These are phyloP conservation scores for Microcos paniculata DNA, from an alignment of 345 rosid species.

Conservation along the genomic window DNA sequence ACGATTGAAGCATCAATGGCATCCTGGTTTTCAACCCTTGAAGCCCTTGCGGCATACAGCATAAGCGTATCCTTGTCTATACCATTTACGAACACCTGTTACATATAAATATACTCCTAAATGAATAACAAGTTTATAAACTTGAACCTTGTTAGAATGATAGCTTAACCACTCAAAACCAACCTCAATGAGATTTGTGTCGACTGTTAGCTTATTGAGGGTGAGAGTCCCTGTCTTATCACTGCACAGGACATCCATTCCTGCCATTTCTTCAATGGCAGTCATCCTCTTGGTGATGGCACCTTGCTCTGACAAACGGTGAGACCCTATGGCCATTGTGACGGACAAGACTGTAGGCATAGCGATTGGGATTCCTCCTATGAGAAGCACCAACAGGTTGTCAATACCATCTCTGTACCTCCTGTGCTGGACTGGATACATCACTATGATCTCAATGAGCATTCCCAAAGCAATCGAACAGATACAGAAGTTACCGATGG, in stretches of 20 bases:
- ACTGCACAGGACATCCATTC: constrained; percentile 97
- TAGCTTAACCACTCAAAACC: not conserved
- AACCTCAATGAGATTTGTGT: constrained; percentile 80
- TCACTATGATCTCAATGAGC: constrained; percentile 67
- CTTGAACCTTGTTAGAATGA: not conserved
- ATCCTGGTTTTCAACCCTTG: constrained; percentile 91
- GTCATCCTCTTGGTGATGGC: constrained; percentile 99
- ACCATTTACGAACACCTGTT: constrained; percentile 53
- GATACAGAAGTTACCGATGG: constrained; percentile 97
- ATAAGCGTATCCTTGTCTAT: constrained; percentile 54
- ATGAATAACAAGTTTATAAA: not conserved
- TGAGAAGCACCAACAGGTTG: constrained; percentile 92
- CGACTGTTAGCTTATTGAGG: constrained; percentile 93
- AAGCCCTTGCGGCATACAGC: constrained; percentile 80
- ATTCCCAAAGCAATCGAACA: constrained; percentile 86
- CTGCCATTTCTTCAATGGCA: constrained; percentile 99
- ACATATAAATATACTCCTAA: not conserved
- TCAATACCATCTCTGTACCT: constrained; percentile 83
- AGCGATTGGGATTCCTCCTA: constrained; percentile 97
- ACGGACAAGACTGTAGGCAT: constrained; percentile 98
- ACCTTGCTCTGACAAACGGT: constrained; percentile 85
- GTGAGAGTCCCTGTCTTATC: constrained; percentile 97
- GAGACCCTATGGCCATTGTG: constrained; percentile 98
- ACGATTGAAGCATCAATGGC: constrained; percentile 96
- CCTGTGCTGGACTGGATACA: constrained; percentile 77